These are phyloP conservation scores for Ramularia endophylla DNA, from an alignment of 2,329 filamentous ascomycete species.

Conservation along the genomic window DNA sequence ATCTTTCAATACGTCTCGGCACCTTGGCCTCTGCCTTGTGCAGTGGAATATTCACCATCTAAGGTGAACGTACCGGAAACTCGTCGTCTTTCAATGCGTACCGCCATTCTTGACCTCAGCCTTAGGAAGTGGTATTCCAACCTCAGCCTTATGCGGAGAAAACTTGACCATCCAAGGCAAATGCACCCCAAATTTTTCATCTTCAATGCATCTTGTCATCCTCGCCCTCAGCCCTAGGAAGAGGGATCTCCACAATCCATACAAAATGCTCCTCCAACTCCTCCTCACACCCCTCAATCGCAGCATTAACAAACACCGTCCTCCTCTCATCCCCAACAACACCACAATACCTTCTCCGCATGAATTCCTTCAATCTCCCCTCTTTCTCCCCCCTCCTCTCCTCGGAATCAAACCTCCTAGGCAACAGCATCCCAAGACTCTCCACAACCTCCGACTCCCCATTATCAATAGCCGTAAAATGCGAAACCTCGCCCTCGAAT, in stretches of 20 bases:
- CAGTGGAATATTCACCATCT: too few relatives aligned
- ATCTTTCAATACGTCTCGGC: too few relatives aligned
- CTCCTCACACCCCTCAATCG: slow-evolving; percentile 42
- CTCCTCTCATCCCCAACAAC: slow-evolving; percentile 29
- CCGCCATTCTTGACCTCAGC: too few relatives aligned
- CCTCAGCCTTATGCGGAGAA: too few relatives aligned
- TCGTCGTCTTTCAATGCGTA: too few relatives aligned
- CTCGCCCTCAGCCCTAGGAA: slow-evolving; percentile 28
- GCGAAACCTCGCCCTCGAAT: slow-evolving; percentile 17
- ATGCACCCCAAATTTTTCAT: too few relatives aligned
- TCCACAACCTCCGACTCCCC: slow-evolving; percentile 34
- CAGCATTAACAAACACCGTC: slow-evolving; percentile 56
- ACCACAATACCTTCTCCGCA: slow-evolving; percentile 24
- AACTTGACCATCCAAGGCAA: too few relatives aligned
- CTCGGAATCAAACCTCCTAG: slow-evolving; percentile 14
- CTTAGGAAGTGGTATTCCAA: too few relatives aligned
- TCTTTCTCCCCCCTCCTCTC: slow-evolving; percentile 16
- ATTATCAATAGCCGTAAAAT: slow-evolving; percentile 45
- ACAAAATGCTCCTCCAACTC: slow-evolving; percentile 44
- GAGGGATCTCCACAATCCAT: slow-evolving; percentile 49
- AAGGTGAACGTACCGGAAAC: too few relatives aligned
- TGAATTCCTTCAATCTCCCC: slow-evolving; percentile 17
- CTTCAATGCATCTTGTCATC: too few relatives aligned
- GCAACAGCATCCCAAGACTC: slow-evolving; percentile 26
- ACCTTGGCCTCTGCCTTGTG: too few relatives aligned